Base-by-base conservation (phyloP, 2,329 filamentous ascomycete species). In the Colletotrichum cereale region DNA sequence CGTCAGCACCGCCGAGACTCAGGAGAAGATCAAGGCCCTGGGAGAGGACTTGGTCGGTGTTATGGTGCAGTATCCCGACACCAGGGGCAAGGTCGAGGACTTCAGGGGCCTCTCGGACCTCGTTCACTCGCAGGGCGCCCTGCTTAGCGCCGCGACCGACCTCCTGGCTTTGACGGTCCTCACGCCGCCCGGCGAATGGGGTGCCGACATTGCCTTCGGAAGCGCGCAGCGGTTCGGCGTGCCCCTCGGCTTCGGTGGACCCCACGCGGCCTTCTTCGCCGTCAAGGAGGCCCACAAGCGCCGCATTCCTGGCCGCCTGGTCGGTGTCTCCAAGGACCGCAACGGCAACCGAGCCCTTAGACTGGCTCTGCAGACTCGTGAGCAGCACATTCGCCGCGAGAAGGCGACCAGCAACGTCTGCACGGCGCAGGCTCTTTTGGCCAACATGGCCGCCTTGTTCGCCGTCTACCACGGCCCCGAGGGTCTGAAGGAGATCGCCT, bases 361-460 rank as follows among this genome's bases (percentile, higher is more conserved):
- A 76, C 84, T 98, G 78, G 93, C 96, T 24, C 85, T 98, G 63
- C 96, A 98, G 83, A 98, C 96, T 12, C 88, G 96, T 76, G 96
- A 98, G 84, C 96, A 98, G 84, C 96, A 98, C 81, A 98, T 98
- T 80, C 90, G 96, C 75, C 90, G 96, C 78, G 96, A 98, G 81
- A 98, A 98, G 87, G 96, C 96, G 1, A 98, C 96, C 2, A 97
- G 95, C 85, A 98, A 98, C 79, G 95, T 98, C 71, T 98, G 96
- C 85, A 98, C 96, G 1, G 95, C 96, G 1, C 96, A 98, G 83
- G 96, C 96, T 11, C 85, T 98, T 34, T 86, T 98, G 62, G 96
- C 96, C 47, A 98, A 98, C 82, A 98, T 98, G 94, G 96, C 91
- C 76, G 94, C 95, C 66, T 92, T 98, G 84, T 98, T 97, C 79